phyloP scores from a whole-genome alignment of 768 basidiomycete species.

The Leccinum olivaceopallidum region DNA sequence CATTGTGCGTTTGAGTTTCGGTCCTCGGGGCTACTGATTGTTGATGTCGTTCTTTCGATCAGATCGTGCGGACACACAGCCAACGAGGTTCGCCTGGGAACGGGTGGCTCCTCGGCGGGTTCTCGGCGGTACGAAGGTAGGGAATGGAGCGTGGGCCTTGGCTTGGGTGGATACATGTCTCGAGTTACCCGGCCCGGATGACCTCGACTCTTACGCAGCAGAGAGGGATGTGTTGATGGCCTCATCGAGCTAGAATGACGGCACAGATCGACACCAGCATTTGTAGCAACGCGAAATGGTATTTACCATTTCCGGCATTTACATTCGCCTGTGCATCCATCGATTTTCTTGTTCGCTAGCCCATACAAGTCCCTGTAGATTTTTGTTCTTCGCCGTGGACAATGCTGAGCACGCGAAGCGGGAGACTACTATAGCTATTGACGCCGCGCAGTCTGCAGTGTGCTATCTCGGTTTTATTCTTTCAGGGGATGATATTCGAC shows the following conservation, averaged over 20 bases:
- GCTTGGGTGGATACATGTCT: conserved; percentile 70
- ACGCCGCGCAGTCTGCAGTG: too few relatives aligned
- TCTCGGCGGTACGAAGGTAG: conserved; percentile 72
- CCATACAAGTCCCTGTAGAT: too few relatives aligned
- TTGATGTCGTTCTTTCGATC: conserved; percentile 4
- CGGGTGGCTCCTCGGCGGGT: conserved; percentile 50
- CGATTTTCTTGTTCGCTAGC: too few relatives aligned
- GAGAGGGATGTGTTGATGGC: conserved; percentile 25
- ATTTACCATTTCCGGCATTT: too few relatives aligned
- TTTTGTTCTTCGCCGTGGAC: too few relatives aligned
- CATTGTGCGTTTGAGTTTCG: conserved; percentile 54
- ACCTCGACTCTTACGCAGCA: conserved; percentile 19
- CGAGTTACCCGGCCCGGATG: conserved; percentile 31
- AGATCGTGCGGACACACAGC: conserved; percentile 82
- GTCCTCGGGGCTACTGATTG: conserved; percentile 3
- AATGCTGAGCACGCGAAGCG: too few relatives aligned
- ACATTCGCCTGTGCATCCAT: too few relatives aligned
- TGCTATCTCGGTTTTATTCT: too few relatives aligned
- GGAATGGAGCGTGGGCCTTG: conserved; percentile 78
- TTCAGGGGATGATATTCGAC: too few relatives aligned
- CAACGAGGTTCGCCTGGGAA: conserved; percentile 64
- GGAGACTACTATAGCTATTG: too few relatives aligned
- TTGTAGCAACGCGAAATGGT: background rate
- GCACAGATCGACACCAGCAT: background rate
- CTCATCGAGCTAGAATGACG: conserved; percentile 11